phyloP scores from a whole-genome alignment of 1,284 basidiomycete genomes.

The Veloboletus limbatus region DNA sequence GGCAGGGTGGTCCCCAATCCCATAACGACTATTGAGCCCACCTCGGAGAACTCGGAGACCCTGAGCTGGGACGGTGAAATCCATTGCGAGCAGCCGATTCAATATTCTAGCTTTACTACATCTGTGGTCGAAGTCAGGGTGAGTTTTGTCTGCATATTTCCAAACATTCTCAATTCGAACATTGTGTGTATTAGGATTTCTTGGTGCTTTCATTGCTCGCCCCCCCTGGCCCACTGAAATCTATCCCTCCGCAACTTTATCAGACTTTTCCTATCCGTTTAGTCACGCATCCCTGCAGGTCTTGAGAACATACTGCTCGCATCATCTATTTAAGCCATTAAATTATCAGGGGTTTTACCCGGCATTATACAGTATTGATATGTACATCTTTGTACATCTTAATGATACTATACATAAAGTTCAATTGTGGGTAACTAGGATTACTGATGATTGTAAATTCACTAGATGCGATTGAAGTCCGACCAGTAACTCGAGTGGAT shows the following conservation, averaged over 20 bases:
- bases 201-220: constrained; percentile 43
- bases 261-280: constrained; percentile 47
- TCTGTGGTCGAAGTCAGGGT: constrained; percentile 32
- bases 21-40: constrained; percentile 12
- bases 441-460: neutral
- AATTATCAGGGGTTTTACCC: constrained; percentile 14
- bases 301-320: constrained; percentile 8
- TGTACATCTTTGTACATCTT: constrained; percentile 11
- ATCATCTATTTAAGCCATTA: constrained; percentile 18
- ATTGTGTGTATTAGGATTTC: constrained; percentile 45
- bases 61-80: constrained; percentile 46
- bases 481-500: no score
- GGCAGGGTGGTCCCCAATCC: constrained; percentile 22
- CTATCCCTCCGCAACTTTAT: constrained; percentile 37
- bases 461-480: no score
- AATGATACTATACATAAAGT: no score
- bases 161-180: constrained; percentile 1
- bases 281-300: constrained; percentile 47
- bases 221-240: constrained; percentile 25
- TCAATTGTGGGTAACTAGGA: neutral
- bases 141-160: constrained; percentile 10
- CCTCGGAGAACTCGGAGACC: constrained; percentile 8
- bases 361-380: constrained; percentile 1
- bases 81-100: constrained; percentile 30
- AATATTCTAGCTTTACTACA: constrained; percentile 41